Evolutionary conservation across 495 filamentous ascomycete genomes (phyloP), one percentile per base, ranked within the genome.

Genomic region (Bathelium albidoporum): DNA sequence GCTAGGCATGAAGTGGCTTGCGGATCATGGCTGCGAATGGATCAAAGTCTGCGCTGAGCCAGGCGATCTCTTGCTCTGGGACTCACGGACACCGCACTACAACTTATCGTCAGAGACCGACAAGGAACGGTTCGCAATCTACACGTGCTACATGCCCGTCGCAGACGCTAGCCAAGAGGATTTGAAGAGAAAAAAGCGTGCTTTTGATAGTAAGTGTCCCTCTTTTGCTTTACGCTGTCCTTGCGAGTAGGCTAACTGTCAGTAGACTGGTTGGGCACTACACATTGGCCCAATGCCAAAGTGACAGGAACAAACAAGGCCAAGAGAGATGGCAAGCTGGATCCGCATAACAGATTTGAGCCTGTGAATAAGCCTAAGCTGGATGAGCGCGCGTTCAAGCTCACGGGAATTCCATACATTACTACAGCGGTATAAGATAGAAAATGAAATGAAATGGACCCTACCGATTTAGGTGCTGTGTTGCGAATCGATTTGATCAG

Each of bases 11-110:
- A 68, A 76, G 28, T 78, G 76, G 75, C 74, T 78, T 62, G 52
- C 76, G 32, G 71, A 74, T 24, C 64, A 64, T 0, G 75, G 74
- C 14, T 78, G 74, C 61, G 69, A 72, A 59, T 41, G 75, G 24
- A 58, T 72, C 63, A 78, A 78, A 64, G 53, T 76, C 20, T 68
- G 73, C 55, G 68, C 73, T 65, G 76, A 76, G 22, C 75, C 75
- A 10, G 76, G 75, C 1, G 76, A 78, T 62, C 70, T 78, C 62
- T 68, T 78, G 0, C 71, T 77, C 20, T 76, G 75, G 76, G 76
- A 78, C 41, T 76, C 74, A 0, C 69, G 75, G 10, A 73, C 75
- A 14, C 70, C 76, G 66, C 75, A 78, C 62, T 77, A 78, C 32
- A 74, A 73, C 14, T 65, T 68, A 26, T 43, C 72, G 32, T 73